Percentiles rank a stretch among this genome's conserved stretches.
Evolutionary conservation across 148 eudicot genomes (phyloP).

Genomic region (Euryodendron excelsum): DNA sequence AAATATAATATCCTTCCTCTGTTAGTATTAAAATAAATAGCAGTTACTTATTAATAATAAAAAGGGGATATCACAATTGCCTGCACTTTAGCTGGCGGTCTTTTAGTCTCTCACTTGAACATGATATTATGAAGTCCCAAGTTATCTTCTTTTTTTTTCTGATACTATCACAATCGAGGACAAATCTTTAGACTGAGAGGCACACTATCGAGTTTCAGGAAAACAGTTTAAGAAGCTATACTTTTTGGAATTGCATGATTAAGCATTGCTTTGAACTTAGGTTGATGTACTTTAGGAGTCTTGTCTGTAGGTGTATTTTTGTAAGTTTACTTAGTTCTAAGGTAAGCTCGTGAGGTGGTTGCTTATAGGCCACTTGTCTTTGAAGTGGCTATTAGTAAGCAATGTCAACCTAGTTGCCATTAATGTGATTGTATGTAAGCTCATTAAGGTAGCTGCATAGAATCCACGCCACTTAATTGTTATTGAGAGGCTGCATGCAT

Average conservation of each 20-base stretch:
- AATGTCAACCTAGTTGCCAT: not conserved
- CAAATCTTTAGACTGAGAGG: not conserved
- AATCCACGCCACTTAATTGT: too few relatives aligned
- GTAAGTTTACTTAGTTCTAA: not conserved
- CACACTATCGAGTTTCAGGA: too few relatives aligned
- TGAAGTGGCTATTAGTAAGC: too few relatives aligned
- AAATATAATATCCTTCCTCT: not conserved
- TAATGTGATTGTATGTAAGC: not conserved
- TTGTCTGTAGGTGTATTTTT: not conserved
- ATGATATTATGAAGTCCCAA: too few relatives aligned
- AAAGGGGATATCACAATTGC: not conserved
- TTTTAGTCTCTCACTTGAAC: not conserved
- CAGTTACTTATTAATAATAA: too few relatives aligned
- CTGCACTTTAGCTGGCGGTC: not conserved
- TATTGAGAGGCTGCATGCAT: too few relatives aligned
- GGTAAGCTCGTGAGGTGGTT: not conserved
- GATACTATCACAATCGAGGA: not conserved
- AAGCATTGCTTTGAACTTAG: not conserved
- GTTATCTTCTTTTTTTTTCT: too few relatives aligned
- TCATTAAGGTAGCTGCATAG: too few relatives aligned
- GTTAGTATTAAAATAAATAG: not conserved
- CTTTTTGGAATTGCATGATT: not conserved
- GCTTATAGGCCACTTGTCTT: too few relatives aligned
- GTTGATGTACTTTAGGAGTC: not conserved
- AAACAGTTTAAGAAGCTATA: not conserved